These are phyloP conservation scores for Fusarium oxysporum DNA, from an alignment of 2,329 filamentous ascomycete genomes.

Conservation along the genomic window DNA sequence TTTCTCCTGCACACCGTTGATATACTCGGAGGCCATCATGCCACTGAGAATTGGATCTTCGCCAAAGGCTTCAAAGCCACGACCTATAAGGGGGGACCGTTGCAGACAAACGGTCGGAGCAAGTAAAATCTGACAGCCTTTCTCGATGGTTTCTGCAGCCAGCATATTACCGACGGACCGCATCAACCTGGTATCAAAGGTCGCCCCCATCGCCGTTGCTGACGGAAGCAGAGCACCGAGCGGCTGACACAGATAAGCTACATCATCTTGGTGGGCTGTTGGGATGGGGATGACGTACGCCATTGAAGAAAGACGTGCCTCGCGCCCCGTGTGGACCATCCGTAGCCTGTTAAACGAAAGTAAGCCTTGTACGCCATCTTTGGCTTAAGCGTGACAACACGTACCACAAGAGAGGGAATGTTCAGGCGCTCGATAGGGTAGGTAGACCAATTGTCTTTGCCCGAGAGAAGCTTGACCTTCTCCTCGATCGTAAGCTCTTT, in stretches of 20 bases:
- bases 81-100: slow-evolving; percentile 53
- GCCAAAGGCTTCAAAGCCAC: slow-evolving; percentile 55
- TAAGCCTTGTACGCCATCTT: background rate
- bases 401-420: background rate
- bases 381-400: no score
- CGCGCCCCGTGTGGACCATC: slow-evolving; percentile 35
- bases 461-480: slow-evolving; percentile 22
- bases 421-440: background rate
- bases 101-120: slow-evolving; percentile 52
- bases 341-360: slow-evolving; percentile 5
- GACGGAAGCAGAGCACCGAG: background rate
- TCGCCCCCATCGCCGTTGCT: slow-evolving; percentile 40
- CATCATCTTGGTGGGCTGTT: no score
- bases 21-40: slow-evolving; percentile 43
- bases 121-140: background rate
- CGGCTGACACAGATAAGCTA: background rate
- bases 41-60: slow-evolving; percentile 56
- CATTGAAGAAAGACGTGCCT: slow-evolving; percentile 25
- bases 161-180: slow-evolving; percentile 66
- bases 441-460: slow-evolving; percentile 13
- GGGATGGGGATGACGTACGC: slow-evolving; percentile 39
- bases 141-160: slow-evolving; percentile 57
- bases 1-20: slow-evolving; percentile 53
- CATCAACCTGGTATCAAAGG: slow-evolving; percentile 69
- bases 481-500: slow-evolving; percentile 16